Evolutionary conservation across 2,329 filamentous ascomycete species (phyloP).

Genomic region (Alternaria brassicae): DNA sequence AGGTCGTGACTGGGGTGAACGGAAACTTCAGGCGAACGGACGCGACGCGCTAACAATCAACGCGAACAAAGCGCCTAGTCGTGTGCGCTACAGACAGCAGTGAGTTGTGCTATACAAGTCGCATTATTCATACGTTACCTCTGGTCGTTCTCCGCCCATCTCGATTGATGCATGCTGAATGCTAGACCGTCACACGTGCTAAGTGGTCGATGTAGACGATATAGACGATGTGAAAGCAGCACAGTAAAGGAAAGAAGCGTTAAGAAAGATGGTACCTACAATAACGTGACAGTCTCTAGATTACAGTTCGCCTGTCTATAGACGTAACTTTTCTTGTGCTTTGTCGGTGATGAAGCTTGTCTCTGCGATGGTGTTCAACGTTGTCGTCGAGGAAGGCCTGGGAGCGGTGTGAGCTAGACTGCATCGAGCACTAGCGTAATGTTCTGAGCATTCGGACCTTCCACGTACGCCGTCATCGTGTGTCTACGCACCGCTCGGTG

Average conservation of each 20-base stretch:
- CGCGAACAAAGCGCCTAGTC: slow-evolving; percentile 12
- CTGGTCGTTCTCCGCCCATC: slow-evolving; percentile 28
- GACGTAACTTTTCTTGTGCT: not conserved
- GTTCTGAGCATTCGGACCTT: slow-evolving; percentile 12
- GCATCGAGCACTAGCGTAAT: slow-evolving; percentile 7
- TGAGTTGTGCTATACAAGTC: slow-evolving; percentile 11
- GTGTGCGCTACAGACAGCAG: slow-evolving; percentile 9
- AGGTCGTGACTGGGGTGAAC: slow-evolving; percentile 17
- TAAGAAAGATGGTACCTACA: not conserved
- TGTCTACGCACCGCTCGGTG: slow-evolving; percentile 6
- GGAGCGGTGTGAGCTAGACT: slow-evolving; percentile 6
- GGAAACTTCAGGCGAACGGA: slow-evolving; percentile 23
- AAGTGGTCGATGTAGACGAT: slow-evolving; percentile 16
- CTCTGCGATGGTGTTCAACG: not conserved
- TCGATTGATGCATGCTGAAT: slow-evolving; percentile 26
- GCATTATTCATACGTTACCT: slow-evolving; percentile 27
- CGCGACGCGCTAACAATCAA: slow-evolving; percentile 34
- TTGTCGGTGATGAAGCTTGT: not conserved
- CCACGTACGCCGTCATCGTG: slow-evolving; percentile 15
- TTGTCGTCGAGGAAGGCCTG: slow-evolving; percentile 1
- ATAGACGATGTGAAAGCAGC: slow-evolving; percentile 1
- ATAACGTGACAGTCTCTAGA: not conserved
- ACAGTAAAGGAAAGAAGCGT: not conserved
- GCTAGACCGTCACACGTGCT: slow-evolving; percentile 2
- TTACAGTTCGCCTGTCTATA: not conserved